phyloP scores from a whole-genome alignment of 2,329 filamentous ascomycete genomes.

The Aspergillus carbonarius region DNA sequence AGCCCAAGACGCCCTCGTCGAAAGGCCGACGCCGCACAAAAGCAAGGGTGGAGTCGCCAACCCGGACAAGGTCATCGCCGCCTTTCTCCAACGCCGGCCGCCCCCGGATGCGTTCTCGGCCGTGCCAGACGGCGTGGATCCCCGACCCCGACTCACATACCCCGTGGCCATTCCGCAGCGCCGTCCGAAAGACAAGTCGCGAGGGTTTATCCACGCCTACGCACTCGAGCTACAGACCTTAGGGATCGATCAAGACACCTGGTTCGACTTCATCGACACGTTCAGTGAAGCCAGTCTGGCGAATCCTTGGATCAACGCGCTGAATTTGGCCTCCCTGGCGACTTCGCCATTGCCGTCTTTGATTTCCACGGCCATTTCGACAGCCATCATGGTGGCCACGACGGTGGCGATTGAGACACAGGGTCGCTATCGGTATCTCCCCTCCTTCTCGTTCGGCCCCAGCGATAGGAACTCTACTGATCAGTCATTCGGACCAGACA shows the following conservation, averaged over 20 bases:
- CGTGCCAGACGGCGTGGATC: too few relatives aligned
- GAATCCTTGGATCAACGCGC: conserved; percentile 4
- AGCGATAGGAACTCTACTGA: background rate
- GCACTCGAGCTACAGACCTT: conserved; percentile 1
- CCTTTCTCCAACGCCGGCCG: background rate
- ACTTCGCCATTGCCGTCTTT: background rate
- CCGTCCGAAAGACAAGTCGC: background rate
- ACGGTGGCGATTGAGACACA: conserved; percentile 7
- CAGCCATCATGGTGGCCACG: conserved; percentile 4
- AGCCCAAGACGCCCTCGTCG: background rate
- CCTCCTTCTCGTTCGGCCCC: background rate
- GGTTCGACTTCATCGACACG: conserved; percentile 3
- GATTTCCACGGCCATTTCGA: conserved; percentile 2
- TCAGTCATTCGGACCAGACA: background rate
- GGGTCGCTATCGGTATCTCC: conserved; percentile 1
- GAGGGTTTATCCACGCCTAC: conserved; percentile 10
- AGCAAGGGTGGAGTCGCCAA: conserved; percentile 3
- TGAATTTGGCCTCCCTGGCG: conserved; percentile 1
- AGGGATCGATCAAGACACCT: conserved; percentile 4
- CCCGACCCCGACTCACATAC: background rate
- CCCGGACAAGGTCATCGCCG: conserved; percentile 3
- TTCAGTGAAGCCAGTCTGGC: conserved; percentile 2
- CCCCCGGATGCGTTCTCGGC: background rate
- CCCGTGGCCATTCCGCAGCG: conserved; percentile 9
- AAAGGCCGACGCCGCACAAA: background rate